phyloP scores from a whole-genome alignment of 495 filamentous ascomycete species.

The Talaromyces thailandensis region DNA sequence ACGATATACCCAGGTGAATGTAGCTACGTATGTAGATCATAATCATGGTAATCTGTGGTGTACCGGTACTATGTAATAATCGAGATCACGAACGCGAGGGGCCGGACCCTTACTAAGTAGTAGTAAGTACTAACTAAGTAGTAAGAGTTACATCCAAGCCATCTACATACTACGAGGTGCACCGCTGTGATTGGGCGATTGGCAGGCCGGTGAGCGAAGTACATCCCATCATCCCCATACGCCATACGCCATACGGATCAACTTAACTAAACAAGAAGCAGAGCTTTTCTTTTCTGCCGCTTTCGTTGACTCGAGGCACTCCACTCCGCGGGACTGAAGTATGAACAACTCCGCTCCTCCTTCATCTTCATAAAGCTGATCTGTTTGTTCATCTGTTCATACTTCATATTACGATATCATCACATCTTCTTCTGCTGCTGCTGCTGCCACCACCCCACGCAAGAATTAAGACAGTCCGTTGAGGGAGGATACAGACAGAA shows the following conservation, averaged over 20 bases:
- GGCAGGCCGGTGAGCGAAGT: too few species aligned
- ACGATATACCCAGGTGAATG: neutral
- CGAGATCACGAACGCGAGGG: neutral
- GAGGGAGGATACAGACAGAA: neutral
- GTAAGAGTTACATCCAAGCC: too few species aligned
- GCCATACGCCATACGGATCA: too few species aligned
- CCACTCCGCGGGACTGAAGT: neutral
- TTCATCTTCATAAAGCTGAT: too few species aligned
- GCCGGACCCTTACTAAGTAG: too few species aligned
- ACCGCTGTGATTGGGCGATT: neutral
- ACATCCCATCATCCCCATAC: too few species aligned
- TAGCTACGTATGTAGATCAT: neutral
- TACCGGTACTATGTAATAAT: too few species aligned
- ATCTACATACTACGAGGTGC: neutral
- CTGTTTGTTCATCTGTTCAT: too few species aligned
- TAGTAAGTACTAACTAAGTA: too few species aligned
- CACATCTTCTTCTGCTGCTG: neutral
- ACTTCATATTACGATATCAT: too few species aligned
- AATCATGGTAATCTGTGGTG: too few species aligned
- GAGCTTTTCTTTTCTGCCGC: neutral
- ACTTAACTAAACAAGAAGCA: neutral
- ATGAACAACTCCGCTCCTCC: neutral
- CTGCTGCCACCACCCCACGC: neutral
- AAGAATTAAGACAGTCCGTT: neutral
- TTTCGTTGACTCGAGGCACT: neutral